These are phyloP conservation scores for Dactylorhiza incarnata DNA, from an alignment of 106 monocot genomes.

Conservation along the genomic window DNA sequence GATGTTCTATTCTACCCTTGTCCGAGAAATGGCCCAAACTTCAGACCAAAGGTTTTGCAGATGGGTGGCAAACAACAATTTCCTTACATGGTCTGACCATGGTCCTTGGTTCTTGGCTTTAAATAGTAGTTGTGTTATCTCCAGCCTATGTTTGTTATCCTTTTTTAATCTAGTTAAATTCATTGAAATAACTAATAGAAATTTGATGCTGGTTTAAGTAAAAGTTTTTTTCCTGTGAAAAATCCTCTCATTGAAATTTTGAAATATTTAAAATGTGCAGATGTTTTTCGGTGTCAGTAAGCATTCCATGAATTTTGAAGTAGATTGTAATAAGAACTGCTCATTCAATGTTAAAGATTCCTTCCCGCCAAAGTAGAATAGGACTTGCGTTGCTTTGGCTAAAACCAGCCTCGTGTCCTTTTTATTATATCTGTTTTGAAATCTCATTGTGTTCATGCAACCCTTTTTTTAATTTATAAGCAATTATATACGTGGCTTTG, in stretches of 20 bases:
- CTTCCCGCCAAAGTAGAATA: neutral
- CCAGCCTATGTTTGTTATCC: neutral
- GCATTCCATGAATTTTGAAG: neutral
- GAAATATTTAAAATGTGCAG: neutral
- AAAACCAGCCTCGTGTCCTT: neutral
- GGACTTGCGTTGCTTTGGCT: neutral
- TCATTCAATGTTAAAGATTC: neutral
- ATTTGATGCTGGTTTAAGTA: neutral
- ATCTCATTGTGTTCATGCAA: neutral
- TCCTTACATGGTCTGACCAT: conserved; percentile 76
- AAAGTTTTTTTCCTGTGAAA: neutral
- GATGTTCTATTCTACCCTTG: conserved; percentile 95
- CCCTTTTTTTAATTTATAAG: neutral
- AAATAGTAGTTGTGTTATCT: neutral
- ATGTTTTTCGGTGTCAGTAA: neutral
- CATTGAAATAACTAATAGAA: neutral
- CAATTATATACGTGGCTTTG: too few relatives aligned
- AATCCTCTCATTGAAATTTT: neutral
- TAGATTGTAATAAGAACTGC: neutral
- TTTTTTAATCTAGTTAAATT: neutral
- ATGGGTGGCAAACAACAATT: conserved; percentile 95
- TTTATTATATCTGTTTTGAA: neutral
- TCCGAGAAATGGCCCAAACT: conserved; percentile 87
- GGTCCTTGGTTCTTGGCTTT: conserved; percentile 2
- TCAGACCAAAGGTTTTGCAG: conserved; percentile 73